Evolutionary conservation across 768 basidiomycete genomes (phyloP).

Genomic region (Cystofilobasidium capitatum): DNA sequence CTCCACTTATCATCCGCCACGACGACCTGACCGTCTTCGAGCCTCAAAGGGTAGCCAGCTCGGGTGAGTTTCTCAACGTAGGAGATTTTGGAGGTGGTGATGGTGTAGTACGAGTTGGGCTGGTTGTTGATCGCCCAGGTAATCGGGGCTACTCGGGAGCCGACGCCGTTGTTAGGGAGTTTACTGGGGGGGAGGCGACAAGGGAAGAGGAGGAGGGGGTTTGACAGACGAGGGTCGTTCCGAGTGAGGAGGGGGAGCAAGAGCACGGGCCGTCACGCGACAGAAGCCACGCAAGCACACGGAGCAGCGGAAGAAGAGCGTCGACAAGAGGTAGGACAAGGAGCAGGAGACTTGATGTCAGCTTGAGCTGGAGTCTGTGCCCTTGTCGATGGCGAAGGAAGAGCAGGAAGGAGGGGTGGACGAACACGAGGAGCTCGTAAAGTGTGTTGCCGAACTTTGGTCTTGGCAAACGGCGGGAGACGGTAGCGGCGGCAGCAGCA

Average conservation of each 20-base stretch:
- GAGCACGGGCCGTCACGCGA: neutral
- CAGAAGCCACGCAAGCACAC: too few species aligned
- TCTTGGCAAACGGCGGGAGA: neutral
- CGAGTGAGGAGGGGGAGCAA: neutral
- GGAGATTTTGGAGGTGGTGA: constrained; percentile 11
- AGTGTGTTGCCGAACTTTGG: constrained; percentile 9
- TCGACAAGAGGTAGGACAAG: neutral
- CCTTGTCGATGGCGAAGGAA: too few species aligned
- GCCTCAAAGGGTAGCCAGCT: constrained; percentile 3
- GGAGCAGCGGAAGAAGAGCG: too few species aligned
- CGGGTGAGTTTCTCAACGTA: neutral
- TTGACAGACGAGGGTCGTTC: neutral
- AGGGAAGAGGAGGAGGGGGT: neutral
- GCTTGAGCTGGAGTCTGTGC: too few species aligned
- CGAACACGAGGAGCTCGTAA: constrained; percentile 19
- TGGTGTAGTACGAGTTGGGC: constrained; percentile 23
- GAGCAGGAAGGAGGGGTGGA: neutral
- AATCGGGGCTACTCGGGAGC: constrained; percentile 19
- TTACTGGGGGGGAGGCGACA: neutral
- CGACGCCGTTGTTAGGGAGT: constrained; percentile 25
- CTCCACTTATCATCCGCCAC: constrained; percentile 15
- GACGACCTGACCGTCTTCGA: constrained; percentile 6
- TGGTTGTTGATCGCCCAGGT: constrained; percentile 7
- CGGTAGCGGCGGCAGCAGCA: neutral
- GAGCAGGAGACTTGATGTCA: neutral